Base-by-base conservation (phyloP, 2,329 filamentous ascomycete genomes). In the Basipetospora sp. region DNA sequence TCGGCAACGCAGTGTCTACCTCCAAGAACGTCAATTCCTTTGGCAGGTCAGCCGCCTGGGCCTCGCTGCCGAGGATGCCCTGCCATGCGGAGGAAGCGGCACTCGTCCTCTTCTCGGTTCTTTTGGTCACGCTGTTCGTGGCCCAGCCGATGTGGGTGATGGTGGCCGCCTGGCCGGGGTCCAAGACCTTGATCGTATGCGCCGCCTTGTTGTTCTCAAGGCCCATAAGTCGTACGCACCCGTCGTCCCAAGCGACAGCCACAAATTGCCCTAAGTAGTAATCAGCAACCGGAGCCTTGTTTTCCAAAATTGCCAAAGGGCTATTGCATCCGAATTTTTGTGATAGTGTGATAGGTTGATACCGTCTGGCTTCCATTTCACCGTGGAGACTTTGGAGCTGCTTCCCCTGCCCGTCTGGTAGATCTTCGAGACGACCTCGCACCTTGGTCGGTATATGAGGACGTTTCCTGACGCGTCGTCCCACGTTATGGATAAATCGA, bases 241-340 rank as follows among this genome's bases (percentile, higher is more conserved):
- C 81, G 60, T 93, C 84, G 47, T 73, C 84, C 76, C 84, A 93
- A 32, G 77, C 84, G 11, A 90, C 74, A 11, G 85, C 85, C 39
- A 94, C 68, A 30, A 84, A 75, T 44, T 83, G 79, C 8, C 80
- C 77, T 80, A 32, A 18, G 41, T 5, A 41, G 15, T 8, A 27
- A 9, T n/a, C 16, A 42, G 51, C 31, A 51, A 36, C 26, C n/a
- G n/a, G n/a, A n/a, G n/a, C n/a, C n/a, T n/a, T n/a, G n/a, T n/a
- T n/a, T n/a, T n/a, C n/a, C n/a, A n/a, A n/a, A n/a, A n/a, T n/a
- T n/a, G n/a, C n/a, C n/a, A n/a, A n/a, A n/a, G n/a, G n/a, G n/a
- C n/a, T n/a, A n/a, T n/a, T n/a, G n/a, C 3, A 28, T 43, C 27
- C 2, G 30, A 11, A 10, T 26, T 14, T 9, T 39, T 28, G 38